These are phyloP conservation scores for Diplodia intermedia DNA, from an alignment of 2,329 filamentous ascomycete species.

Conservation along the genomic window DNA sequence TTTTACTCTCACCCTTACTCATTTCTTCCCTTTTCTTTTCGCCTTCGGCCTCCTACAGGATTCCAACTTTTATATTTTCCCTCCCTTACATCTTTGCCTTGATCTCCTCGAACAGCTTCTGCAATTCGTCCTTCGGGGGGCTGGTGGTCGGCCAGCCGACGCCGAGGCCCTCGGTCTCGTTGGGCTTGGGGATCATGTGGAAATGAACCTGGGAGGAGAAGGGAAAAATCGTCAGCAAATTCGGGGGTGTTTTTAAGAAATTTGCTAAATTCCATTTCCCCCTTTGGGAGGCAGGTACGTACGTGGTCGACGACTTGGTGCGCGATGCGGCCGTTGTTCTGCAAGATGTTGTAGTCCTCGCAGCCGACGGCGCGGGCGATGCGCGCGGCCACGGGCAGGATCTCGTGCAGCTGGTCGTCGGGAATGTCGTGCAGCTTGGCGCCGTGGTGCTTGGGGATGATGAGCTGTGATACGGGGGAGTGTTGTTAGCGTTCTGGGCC, in stretches of 20 bases:
- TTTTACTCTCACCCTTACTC: neutral
- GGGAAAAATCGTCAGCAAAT: neutral
- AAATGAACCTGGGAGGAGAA: conserved; percentile 74
- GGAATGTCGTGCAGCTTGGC: conserved; percentile 91
- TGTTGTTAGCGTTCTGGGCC: neutral
- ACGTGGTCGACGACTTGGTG: conserved; percentile 95
- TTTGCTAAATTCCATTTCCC: too few relatives aligned
- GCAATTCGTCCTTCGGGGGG: conserved; percentile 81
- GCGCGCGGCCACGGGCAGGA: conserved; percentile 87
- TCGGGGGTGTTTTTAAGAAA: neutral
- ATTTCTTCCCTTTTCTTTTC: too few relatives aligned
- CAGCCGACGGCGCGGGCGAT: conserved; percentile 79
- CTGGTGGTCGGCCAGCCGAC: conserved; percentile 79
- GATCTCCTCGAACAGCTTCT: conserved; percentile 80
- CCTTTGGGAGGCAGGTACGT: conserved; percentile 43
- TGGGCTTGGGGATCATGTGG: conserved; percentile 98
- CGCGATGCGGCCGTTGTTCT: conserved; percentile 92
- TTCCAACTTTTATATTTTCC: neutral
- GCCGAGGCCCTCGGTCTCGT: conserved; percentile 76
- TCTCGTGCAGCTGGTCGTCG: conserved; percentile 81
- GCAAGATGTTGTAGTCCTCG: conserved; percentile 87
- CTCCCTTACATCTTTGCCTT: conserved; percentile 68
- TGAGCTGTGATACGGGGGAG: conserved; percentile 67
- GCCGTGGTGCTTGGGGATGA: conserved; percentile 95
- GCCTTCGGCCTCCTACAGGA: neutral